phyloP scores from a whole-genome alignment of 805 yeast genomes.

The Yarrowia phangngaensis region DNA sequence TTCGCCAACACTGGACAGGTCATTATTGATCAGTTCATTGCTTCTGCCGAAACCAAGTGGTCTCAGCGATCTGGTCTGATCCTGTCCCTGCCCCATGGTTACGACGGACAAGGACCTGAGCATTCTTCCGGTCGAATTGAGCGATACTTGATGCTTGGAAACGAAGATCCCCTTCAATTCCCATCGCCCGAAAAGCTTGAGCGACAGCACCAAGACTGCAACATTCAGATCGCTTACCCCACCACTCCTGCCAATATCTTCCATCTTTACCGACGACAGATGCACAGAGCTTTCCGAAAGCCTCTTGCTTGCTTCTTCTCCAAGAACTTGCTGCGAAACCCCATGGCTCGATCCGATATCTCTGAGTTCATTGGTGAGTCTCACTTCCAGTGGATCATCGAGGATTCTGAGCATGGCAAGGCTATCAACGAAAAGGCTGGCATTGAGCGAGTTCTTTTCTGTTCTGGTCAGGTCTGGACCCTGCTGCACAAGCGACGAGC shows the following conservation, averaged over 20 bases:
- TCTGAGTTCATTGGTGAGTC: constrained; percentile 86
- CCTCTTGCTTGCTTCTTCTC: constrained; percentile 84
- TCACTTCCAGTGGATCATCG: constrained; percentile 93
- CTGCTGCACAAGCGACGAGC: constrained; percentile 88
- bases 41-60: constrained; percentile 98
- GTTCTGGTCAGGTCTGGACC: constrained; percentile 93
- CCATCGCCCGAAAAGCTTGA: constrained; percentile 84
- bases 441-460: constrained; percentile 78
- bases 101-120: constrained; percentile 99
- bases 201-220: constrained; percentile 98
- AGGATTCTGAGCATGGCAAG: constrained; percentile 82
- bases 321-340: constrained; percentile 91
- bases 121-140: constrained; percentile 97
- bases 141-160: constrained; percentile 91
- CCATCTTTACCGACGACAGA: constrained; percentile 97
- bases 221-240: constrained; percentile 97
- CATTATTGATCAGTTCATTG: constrained; percentile 90
- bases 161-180: constrained; percentile 93
- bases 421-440: constrained; percentile 71
- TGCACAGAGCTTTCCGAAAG: constrained; percentile 96
- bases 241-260: constrained; percentile 95
- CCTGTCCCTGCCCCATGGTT: constrained; percentile 95
- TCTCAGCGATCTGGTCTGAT: constrained; percentile 97
- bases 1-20: constrained; percentile 99
- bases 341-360: constrained; percentile 85